Base-by-base conservation (phyloP, 2,329 filamentous ascomycete species). In the Colletotrichum plurivorum region DNA sequence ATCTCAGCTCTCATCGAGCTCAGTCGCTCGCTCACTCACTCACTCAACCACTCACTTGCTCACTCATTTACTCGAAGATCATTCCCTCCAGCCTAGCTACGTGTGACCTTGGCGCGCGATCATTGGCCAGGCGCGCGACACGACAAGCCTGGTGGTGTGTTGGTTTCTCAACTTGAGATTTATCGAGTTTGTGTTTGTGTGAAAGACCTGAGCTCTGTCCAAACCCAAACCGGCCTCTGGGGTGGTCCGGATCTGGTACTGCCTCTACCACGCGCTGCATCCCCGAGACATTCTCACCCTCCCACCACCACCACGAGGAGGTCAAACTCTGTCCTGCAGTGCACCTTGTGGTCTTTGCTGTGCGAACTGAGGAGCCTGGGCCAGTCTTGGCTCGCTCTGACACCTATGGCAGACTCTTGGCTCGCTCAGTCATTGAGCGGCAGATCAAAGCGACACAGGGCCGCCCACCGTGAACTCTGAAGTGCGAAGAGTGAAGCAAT, bases 261-360 rank as follows among this genome's bases (percentile, higher is more conserved):
- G 52, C 45, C 53, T 53, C 59, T 25, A 58, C 48, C 36, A 49
- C 55, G 25, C 55, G 43, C 63, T 54, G 48, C 62, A 55, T 53
- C 20, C 15, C 41, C 62, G 54, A 60, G 66, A 66, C 62, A 56
- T 49, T 58, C 61, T 45, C 61, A 58, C 60, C 52, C 39, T 48
- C 53, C 31, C 18, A 36, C 53, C 53, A 36, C 22, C 22, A 31
- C 55, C 20, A 3, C 22, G 22, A 25, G 22, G 22, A 25, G 22
- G 22, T n/a, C n/a, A 59, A 65, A 54, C 31, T 41, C 27, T 60
- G 20, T 51, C 18, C 36, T 27, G 41, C 36, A 39, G 61, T 20
- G 41, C 65, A 6, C 48, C 20, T 36, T 18, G 66, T 36, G 61
- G 22, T 36, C 62, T n/a, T 51, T 59, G 66, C 66, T 59, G 57